These are phyloP conservation scores for Pythium utonaiense DNA, from an alignment of 352 stramenopile genomes.

Conservation along the genomic window DNA sequence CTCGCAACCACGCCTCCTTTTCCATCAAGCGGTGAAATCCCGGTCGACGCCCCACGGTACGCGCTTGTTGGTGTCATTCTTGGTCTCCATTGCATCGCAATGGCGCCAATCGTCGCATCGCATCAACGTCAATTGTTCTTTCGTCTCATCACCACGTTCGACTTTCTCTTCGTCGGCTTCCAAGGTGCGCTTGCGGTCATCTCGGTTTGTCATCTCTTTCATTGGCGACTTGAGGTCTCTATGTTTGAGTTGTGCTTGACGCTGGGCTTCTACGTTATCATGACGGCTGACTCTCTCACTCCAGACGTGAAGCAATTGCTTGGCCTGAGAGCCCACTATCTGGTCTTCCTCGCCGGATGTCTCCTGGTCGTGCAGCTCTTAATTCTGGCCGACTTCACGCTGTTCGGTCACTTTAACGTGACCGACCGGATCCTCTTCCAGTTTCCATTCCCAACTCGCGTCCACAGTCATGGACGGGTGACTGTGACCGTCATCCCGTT, in stretches of 20 bases:
- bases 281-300: constrained; percentile 19
- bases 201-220: constrained; percentile 24
- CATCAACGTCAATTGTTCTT: constrained; percentile 3
- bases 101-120: not conserved
- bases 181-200: constrained; percentile 11
- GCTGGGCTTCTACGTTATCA: constrained; percentile 17
- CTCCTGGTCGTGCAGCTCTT: not conserved
- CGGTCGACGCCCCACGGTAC: not conserved
- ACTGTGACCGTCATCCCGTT: not conserved
- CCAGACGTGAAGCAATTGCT: constrained; percentile 8
- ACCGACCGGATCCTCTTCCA: not conserved
- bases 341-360: not conserved
- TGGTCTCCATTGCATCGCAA: not conserved
- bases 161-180: constrained; percentile 23
- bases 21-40: not conserved
- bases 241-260: not conserved
- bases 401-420: constrained; percentile 9
- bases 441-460: not conserved
- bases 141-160: constrained; percentile 15
- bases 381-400: not conserved
- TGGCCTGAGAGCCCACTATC: not conserved
- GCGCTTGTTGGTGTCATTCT: not conserved
- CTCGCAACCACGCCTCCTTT: not conserved
- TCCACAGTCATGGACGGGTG: not conserved
- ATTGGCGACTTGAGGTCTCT: constrained; percentile 5